phyloP scores from a whole-genome alignment of 176 grass and related monocot genomes.

The Bothriochloa decipiens region DNA sequence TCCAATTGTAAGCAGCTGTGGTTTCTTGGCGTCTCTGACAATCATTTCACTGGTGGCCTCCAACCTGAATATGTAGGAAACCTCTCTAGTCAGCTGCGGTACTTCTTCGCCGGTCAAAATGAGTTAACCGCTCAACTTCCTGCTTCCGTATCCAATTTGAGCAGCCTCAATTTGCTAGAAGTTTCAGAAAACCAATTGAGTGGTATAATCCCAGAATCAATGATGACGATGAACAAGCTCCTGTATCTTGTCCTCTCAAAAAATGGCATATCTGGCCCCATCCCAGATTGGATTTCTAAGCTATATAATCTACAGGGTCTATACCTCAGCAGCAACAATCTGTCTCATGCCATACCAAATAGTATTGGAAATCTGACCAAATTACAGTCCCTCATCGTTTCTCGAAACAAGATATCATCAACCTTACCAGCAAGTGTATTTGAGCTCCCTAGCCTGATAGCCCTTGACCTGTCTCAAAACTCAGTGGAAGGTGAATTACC shows the following conservation, averaged over 20 bases:
- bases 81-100: background rate
- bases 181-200: background rate
- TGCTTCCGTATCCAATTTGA: background rate
- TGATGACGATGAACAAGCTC: background rate
- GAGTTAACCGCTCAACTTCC: background rate
- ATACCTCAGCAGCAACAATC: background rate
- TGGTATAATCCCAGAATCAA: background rate
- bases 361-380: background rate
- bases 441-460: background rate
- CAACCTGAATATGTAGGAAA: background rate
- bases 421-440: background rate
- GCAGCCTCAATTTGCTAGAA: background rate
- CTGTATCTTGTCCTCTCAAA: background rate
- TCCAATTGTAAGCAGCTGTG: background rate
- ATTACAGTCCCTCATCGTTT: background rate
- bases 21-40: background rate
- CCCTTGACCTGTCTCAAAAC: slow-evolving; percentile 10
- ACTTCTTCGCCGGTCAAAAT: background rate
- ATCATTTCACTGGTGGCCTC: background rate
- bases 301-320: background rate
- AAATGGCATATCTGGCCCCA: background rate
- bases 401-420: background rate
- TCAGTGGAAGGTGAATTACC: background rate
- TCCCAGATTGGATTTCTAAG: background rate
- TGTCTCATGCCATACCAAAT: background rate